Conservation (phyloP, 108 stramenopile genomes). For the Skeletonema potamos region DNA sequence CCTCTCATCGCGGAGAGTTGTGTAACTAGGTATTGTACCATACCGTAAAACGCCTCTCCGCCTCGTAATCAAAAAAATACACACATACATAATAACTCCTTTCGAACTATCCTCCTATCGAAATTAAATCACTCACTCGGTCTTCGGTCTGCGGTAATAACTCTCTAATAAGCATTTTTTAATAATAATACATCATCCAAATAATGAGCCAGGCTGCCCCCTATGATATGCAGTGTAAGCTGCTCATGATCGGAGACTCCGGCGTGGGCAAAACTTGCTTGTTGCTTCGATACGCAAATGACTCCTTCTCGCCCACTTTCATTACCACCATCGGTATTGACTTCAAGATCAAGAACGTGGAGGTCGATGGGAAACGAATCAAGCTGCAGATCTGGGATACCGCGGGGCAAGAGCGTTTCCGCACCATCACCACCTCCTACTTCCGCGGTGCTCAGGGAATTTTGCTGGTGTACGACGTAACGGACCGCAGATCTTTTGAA, state of each 20-base stretch:
- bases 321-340: constrained; percentile 99
- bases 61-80: too few relatives aligned
- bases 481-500: constrained; percentile 97
- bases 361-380: constrained; percentile 91
- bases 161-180: not conserved
- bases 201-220: constrained; percentile 62
- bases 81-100: too few relatives aligned
- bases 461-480: constrained; percentile 98
- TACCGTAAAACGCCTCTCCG: too few relatives aligned
- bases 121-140: too few relatives aligned
- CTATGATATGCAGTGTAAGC: constrained; percentile 98
- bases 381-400: constrained; percentile 98
- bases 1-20: too few relatives aligned
- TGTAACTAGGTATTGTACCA: too few relatives aligned
- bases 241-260: constrained; percentile 99
- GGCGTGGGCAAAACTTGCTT: constrained; percentile 99
- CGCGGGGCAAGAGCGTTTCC: constrained; percentile 92
- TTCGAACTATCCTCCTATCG: too few relatives aligned
- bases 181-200: not conserved
- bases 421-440: constrained; percentile 95
- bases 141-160: not conserved
- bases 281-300: constrained; percentile 98
- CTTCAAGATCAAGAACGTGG: constrained; percentile 96
- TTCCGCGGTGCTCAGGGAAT: constrained; percentile 98
- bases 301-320: constrained; percentile 96